These are phyloP conservation scores for Nematodospora anomalae DNA, from an alignment of 1,139 yeast genomes.

Conservation along the genomic window DNA sequence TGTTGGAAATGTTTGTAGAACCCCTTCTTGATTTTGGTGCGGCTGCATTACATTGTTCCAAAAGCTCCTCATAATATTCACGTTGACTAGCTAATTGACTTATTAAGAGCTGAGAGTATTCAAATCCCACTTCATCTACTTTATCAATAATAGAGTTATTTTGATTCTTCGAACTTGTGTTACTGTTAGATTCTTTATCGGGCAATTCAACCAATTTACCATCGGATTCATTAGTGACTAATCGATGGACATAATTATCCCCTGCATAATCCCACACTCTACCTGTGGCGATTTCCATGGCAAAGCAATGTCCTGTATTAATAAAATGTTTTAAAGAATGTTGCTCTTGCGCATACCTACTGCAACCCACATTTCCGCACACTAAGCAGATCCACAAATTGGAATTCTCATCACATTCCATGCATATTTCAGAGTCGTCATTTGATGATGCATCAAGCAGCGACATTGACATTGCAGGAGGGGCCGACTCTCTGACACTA, in stretches of 20 bases:
- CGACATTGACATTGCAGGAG: slow-evolving; percentile 4
- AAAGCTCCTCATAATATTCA: slow-evolving; percentile 70
- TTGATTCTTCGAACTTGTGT: background rate
- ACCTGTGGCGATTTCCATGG: slow-evolving; percentile 84
- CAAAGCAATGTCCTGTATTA: slow-evolving; percentile 80
- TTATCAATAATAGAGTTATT: slow-evolving; percentile 22
- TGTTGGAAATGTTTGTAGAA: slow-evolving; percentile 13
- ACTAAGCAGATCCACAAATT: slow-evolving; percentile 48
- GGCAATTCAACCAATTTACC: slow-evolving; percentile 79
- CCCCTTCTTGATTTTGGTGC: slow-evolving; percentile 25
- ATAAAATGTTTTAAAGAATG: slow-evolving; percentile 86
- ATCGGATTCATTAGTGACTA: slow-evolving; percentile 80
- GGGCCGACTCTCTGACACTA: slow-evolving; percentile 3
- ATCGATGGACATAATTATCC: slow-evolving; percentile 85
- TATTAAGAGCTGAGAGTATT: slow-evolving; percentile 74
- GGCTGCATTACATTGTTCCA: slow-evolving; percentile 42
- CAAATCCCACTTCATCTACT: slow-evolving; percentile 62
- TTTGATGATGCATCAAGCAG: slow-evolving; percentile 7
- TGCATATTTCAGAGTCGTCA: slow-evolving; percentile 29
- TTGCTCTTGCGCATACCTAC: slow-evolving; percentile 71
- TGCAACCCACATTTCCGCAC: slow-evolving; percentile 50
- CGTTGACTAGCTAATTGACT: slow-evolving; percentile 89
- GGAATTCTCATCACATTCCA: slow-evolving; percentile 32
- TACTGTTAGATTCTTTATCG: slow-evolving; percentile 25
- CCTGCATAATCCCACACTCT: slow-evolving; percentile 97